phyloP scores from a whole-genome alignment of 164 flowering plant genomes.

The Piper longum region DNA sequence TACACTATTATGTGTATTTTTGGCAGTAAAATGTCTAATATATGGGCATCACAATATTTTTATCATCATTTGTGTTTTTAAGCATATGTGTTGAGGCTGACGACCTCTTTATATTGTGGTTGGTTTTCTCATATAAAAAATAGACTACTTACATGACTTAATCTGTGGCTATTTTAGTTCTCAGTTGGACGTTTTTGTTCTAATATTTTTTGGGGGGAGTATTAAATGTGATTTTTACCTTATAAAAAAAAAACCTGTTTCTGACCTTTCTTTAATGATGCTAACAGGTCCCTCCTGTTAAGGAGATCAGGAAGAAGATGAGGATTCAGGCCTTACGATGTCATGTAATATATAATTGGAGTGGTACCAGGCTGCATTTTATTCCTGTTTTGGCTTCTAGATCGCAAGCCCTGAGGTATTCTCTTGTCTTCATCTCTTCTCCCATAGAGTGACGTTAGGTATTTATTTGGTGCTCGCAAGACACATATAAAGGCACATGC shows the following conservation, averaged over 20 bases:
- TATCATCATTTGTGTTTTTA: too few relatives aligned
- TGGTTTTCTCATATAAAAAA: too few relatives aligned
- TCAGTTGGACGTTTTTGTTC: neutral
- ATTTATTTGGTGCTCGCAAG: too few relatives aligned
- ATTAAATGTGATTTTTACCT: neutral
- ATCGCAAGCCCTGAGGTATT: slow-evolving; percentile 89
- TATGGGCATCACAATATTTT: too few relatives aligned
- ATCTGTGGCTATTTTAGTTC: too few relatives aligned
- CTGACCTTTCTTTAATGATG: slow-evolving; percentile 1
- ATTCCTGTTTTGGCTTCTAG: slow-evolving; percentile 96
- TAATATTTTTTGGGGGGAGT: neutral
- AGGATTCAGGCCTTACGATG: slow-evolving; percentile 92
- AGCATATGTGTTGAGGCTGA: too few relatives aligned
- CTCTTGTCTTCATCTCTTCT: neutral
- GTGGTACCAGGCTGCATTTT: slow-evolving; percentile 58
- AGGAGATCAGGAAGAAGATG: slow-evolving; percentile 65
- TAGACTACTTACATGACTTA: too few relatives aligned
- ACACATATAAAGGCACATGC: neutral
- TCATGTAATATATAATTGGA: slow-evolving; percentile 60
- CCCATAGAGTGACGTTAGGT: too few relatives aligned
- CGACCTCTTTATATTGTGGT: too few relatives aligned
- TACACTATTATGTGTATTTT: too few relatives aligned
- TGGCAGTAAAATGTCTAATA: too few relatives aligned
- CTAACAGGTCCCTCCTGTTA: slow-evolving; percentile 59
- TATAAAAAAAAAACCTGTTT: neutral